Conservation (phyloP, 169 alveolate species). For the Plasmodium inui region DNA sequence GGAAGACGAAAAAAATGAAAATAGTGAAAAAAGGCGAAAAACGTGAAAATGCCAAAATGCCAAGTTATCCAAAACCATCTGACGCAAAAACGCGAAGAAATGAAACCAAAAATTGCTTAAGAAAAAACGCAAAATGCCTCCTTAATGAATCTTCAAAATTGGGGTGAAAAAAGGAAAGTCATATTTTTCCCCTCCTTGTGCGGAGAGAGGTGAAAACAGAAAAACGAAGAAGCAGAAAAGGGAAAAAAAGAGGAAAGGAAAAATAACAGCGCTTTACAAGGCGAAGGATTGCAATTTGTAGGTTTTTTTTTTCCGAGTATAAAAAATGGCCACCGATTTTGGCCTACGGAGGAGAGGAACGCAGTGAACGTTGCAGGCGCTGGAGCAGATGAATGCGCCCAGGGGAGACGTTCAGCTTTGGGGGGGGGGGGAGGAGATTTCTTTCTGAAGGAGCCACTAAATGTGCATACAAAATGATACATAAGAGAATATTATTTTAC, state of each 20-base stretch:
- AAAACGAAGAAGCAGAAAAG: no score
- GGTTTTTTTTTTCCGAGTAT: not conserved
- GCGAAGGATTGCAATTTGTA: not conserved
- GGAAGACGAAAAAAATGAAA: no score
- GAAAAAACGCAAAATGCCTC: not conserved
- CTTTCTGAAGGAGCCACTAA: not conserved
- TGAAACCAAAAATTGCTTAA: not conserved
- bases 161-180: not conserved
- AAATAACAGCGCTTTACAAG: not conserved
- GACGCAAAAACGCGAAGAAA: not conserved
- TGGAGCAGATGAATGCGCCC: not conserved
- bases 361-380: not conserved
- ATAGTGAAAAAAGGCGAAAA: not conserved
- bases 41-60: not conserved
- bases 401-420: not conserved
- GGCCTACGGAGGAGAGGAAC: not conserved
- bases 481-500: no score
- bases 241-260: not conserved
- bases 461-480: not conserved
- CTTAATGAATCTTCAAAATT: not conserved
- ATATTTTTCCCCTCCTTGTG: not conserved
- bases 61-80: not conserved
- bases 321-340: not conserved
- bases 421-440: not conserved
- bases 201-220: not conserved